Base-by-base conservation (phyloP, 108 stramenopile genomes). In the Phaeodactylum tricornutum region DNA sequence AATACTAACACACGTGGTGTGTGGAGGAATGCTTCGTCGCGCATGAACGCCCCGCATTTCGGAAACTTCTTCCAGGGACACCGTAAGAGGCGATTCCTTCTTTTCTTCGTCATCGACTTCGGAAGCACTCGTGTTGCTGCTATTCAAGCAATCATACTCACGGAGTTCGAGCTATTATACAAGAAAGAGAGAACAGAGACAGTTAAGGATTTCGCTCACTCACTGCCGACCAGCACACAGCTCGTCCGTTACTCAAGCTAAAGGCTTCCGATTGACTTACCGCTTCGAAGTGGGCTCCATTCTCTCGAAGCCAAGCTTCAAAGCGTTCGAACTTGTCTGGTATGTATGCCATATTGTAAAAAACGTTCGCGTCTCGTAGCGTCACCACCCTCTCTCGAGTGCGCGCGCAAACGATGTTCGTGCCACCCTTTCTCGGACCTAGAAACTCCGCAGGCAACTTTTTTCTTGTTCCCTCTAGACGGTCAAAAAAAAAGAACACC, bases 1-100 rank as follows among this genome's bases (percentile, higher is more conserved):
- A 23, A 95, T 75, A 22, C 67, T 63, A 47, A 95, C 81, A 57
- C 94, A 88, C 25, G 77, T 59, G 30, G 87, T 79, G 47, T 95
- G 83, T 25, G 87, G 77, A 4, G 81, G 74, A 27, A 99, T 63
- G 56, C 70, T 61, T 23, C 67, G 54, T 34, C 43, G 55, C 23
- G 96, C 95, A 75, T 98, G 94, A n/a, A 97, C 93, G 14, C 96
- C 95, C 26, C 98, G 78, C 67, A 98, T 92, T 66, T 98, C 98
- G 4, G 72, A 74, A 23, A 69, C 69, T 16, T 90, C 93, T 59
- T 72, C n/a, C 59, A 7, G 19, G 33, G 24, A 20, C 12, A 9
- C 21, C 15, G 20, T 21, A 19, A 24, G 55, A 36, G 20, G 34
- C 29, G 29, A 24, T 47, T 56, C 40, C 29, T 47, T 55, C 7